Base-by-base conservation (phyloP, 345 rosid genomes). In the Bruguiera parviflora region DNA sequence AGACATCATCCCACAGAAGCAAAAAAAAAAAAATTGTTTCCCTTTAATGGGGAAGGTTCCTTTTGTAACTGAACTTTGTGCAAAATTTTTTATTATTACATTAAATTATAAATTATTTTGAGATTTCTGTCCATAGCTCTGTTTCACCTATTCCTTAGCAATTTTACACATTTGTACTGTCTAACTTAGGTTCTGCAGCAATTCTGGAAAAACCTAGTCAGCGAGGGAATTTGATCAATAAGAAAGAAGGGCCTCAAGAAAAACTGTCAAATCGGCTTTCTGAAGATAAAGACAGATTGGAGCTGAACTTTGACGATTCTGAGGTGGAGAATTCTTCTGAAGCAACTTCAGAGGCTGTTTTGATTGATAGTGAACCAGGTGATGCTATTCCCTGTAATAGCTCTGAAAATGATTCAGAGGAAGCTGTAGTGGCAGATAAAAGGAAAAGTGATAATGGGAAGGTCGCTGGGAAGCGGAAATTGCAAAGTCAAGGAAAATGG, bases 401-500 rank as follows among this genome's bases (percentile, higher is more conserved):
- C 71, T 82, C 67, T 32, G 78, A 78, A 70, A 73, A 63, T 68
- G 68, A 75, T 60, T 47, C 74, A 2, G 87, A 76, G 62, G 86
- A 81, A 49, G 67, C 73, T 29, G 65, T 74, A 53, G 67, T 28
- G 18, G 63, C 71, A 21, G 79, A 32, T 57, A 71, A 80, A 28
- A 79, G 57, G 81, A 83, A 82, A 82, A 65, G 75, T 46, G 78
- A 79, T 32, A 56, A 81, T n/a, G 79, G 64, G 61, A 82, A 78
- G 59, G 77, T 58, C 0, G 84, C 83, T 63, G 85, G 79, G 60
- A 89, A 90, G 84, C 84, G 97, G 66, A 92, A 92, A 81, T 79
- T 90, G 80, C 98, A 94, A 77, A 87, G 80, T 57, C 98, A 90
- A 79, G 97, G 97, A 78, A 92, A 80, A 75, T 96, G 98, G 97